Conservation (phyloP, 2,329 filamentous ascomycete genomes). For the Cladophialophora bantiana region DNA sequence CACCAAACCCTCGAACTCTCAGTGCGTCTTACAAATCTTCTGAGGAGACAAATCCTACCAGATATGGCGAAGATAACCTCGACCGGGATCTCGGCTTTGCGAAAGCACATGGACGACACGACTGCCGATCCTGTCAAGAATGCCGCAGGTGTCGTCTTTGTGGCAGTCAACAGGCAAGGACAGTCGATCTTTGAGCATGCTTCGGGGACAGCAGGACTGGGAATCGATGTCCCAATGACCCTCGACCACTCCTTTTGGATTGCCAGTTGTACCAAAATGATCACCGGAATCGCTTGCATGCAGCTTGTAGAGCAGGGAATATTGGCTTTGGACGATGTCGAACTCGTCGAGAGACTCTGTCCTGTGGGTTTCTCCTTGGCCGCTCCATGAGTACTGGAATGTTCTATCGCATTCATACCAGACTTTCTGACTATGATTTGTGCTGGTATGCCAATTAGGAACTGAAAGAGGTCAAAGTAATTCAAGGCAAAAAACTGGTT, state of each 20-base stretch:
- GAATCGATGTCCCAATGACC: conserved; percentile 37
- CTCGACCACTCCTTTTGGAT: conserved; percentile 54
- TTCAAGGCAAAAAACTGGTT: conserved; percentile 45
- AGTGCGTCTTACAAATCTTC: too few relatives aligned
- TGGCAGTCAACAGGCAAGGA: too few relatives aligned
- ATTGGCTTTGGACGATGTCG: conserved; percentile 58
- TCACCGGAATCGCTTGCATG: conserved; percentile 61
- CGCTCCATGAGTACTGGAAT: too few relatives aligned
- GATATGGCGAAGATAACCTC: too few relatives aligned
- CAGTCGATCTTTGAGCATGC: conserved; percentile 40
- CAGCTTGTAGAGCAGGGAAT: conserved; percentile 63
- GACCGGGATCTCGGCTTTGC: too few relatives aligned
- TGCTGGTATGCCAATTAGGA: conserved; percentile 43
- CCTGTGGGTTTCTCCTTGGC: conserved; percentile 5
- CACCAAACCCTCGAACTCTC: too few relatives aligned
- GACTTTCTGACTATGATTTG: too few relatives aligned
- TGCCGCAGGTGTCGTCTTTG: too few relatives aligned
- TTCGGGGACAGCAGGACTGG: conserved; percentile 39
- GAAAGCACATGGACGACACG: too few relatives aligned
- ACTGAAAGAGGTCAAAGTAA: conserved; percentile 56
- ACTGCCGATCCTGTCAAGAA: too few relatives aligned
- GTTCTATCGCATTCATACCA: too few relatives aligned
- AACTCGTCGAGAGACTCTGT: conserved; percentile 56
- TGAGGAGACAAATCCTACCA: too few relatives aligned
- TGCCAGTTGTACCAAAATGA: conserved; percentile 65